Conservation (phyloP, 768 basidiomycete species). For the Podaxis carcinomalis region DNA sequence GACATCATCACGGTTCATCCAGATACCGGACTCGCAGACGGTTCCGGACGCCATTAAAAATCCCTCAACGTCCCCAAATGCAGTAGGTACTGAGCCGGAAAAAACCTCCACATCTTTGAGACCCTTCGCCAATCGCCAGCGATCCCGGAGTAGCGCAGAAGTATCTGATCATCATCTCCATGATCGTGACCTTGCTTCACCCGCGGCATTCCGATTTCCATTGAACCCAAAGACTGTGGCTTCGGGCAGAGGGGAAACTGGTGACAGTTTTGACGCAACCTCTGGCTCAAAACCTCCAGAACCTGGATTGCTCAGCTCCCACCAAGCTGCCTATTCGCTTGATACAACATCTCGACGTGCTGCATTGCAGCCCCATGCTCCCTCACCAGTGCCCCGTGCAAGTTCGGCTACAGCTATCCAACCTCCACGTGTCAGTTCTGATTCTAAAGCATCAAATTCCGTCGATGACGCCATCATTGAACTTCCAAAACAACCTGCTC, state of each 20-base stretch:
- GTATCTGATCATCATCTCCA: conserved; percentile 20
- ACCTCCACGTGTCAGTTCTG: conserved; percentile 15
- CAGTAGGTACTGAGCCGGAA: background rate
- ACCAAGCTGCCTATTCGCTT: conserved; percentile 55
- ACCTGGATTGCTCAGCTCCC: conserved; percentile 29
- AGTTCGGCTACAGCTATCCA: conserved; percentile 41
- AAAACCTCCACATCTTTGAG: background rate
- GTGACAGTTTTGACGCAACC: background rate
- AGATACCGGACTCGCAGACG: background rate
- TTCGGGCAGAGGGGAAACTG: background rate
- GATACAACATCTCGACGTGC: conserved; percentile 35
- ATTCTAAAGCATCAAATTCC: background rate
- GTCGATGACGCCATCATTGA: conserved; percentile 1
- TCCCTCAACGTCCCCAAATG: background rate
- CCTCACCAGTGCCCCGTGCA: conserved; percentile 33
- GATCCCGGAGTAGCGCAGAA: conserved; percentile 9
- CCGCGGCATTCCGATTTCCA: conserved; percentile 42
- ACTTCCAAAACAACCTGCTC: conserved; percentile 5
- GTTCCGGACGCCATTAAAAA: background rate
- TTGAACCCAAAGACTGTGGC: conserved; percentile 5
- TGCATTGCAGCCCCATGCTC: conserved; percentile 19
- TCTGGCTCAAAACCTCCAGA: background rate
- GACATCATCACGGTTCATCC: background rate
- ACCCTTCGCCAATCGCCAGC: conserved; percentile 13
- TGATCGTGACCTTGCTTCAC: conserved; percentile 28